Evolutionary conservation across 129 eudicot genomes (phyloP), one percentile per base, ranked within the genome.

Genomic region (Centaurea solstitialis): DNA sequence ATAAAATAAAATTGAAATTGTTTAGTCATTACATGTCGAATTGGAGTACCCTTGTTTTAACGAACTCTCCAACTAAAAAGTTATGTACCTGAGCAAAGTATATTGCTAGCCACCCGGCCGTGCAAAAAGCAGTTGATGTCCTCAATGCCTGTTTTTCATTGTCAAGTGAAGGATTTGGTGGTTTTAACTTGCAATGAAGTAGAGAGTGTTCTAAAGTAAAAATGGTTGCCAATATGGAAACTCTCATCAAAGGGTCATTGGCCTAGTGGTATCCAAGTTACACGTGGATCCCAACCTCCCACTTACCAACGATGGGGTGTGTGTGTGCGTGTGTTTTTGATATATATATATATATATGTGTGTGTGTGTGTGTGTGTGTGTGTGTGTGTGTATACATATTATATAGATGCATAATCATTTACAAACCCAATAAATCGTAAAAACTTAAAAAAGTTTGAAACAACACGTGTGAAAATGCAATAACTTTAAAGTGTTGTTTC

Each of bases 81-180:
- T 47, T 11, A 72, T 75, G 70, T 74, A 95, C 99, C 99, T 91
- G 68, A 22, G 99, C 97, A 59, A 95, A 87, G 89, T 89, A 95
- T 61, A 95, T 92, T 77, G 94, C 87, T 68, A 95, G 87, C 99
- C 99, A 95, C 24, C 99, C 99, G 2, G 77, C 94, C 1, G 81
- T 83, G 84, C 99, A 95, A 79, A 95, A 88, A 79, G 79, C 89
- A 38, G 91, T 86, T 21, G 97, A 90, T 75, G 92, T 84, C 83
- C 91, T 80, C 94, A 95, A 80, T 43, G 97, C 96, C 99, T 95
- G 93, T 24, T 79, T 79, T 43, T 57, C 11, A 81, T 81, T 61
- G 75, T 85, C 67, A 79, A 75, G 72, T 76, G 70, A 81, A 41
- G 40, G 11, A 28, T 68, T 74, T 79, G 62, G 71, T 41, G 72